Evolutionary conservation across 176 grass and related monocot species (phyloP).

Genomic region (Urochloa ruziziensis): DNA sequence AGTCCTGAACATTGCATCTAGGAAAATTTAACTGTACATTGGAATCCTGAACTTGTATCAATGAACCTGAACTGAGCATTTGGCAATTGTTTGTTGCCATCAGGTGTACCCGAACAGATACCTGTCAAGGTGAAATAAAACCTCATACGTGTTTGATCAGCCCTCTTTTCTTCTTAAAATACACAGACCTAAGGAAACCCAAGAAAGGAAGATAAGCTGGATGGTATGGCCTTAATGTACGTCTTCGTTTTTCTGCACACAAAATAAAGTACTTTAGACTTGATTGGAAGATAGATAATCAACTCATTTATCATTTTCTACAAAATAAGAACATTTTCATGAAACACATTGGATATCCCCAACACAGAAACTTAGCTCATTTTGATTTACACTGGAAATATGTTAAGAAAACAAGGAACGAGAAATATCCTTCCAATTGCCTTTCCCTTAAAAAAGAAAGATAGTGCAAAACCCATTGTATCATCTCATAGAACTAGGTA

Average conservation of each 20-base stretch:
- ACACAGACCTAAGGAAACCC: conserved; percentile 54
- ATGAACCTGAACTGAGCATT: no score
- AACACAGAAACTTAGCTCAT: neutral
- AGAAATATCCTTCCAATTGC: neutral
- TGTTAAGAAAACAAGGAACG: neutral
- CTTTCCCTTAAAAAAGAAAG: neutral
- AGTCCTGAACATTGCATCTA: no score
- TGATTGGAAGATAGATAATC: conserved; percentile 2
- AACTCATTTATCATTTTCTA: neutral
- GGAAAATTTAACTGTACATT: no score
- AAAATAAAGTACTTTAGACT: conserved; percentile 28
- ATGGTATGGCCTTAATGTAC: conserved; percentile 19
- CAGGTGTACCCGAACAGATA: neutral
- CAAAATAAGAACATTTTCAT: neutral
- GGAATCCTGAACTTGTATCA: no score
- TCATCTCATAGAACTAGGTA: neutral
- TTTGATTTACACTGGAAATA: neutral
- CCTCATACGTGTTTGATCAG: neutral
- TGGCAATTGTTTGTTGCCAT: no score
- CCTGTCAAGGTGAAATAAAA: neutral
- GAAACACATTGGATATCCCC: neutral
- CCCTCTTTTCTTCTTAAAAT: conserved; percentile 68
- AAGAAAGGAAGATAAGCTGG: conserved; percentile 56
- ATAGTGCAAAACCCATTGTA: neutral
- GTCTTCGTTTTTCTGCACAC: conserved; percentile 65